Base-by-base conservation (phyloP, 73 alveolate species). In the Blepharisma stoltei region DNA sequence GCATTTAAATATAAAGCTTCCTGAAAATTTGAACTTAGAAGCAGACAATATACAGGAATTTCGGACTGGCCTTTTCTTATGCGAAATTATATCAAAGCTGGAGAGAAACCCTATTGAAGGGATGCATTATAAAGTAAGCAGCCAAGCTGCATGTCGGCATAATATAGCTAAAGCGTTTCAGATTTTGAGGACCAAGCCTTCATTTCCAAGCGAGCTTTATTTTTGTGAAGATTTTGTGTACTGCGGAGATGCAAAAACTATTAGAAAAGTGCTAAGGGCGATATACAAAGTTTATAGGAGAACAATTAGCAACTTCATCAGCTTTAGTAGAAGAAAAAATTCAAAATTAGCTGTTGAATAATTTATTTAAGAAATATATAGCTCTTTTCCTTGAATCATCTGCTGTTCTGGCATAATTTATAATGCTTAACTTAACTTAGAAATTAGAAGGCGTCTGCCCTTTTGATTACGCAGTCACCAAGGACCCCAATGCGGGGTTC, bases 61-160 rank as follows among this genome's bases (percentile, higher is more conserved):
- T 25, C 0, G 23, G 23, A 60, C 73, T 60, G 73, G 73, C 11
- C 46, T 14, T 14, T 9, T 60, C 45, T 5, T 60, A 9, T 14
- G 73, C 4, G 37, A 25, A 14, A 60, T 60, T 20, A 2, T 60
- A 1, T n/a, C 14, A 60, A 60, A 60, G 23, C 46, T 60, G 2
- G 73, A 60, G 23, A 60, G 73, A 25, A 60, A 4, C 23, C 14
- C 14, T 14, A 60, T 60, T 60, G n/a, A 8, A n/a, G 73, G 73
- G 23, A 0, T 60, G 6, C 73, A 60, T 60, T 38, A n/a, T 8
- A 60, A 60, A 60, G 73, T 60, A 8, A 60, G 18, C 14, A 60
- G 18, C 18, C 73, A 69, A 69, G 79, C 67, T 69, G 79, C 75
- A 14, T 38, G 67, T 5, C 27, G 11, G 79, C 79, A 69, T 46